Percentiles rank a stretch among this genome's conserved stretches.
These are phyloP conservation scores for Talaromyces verruculosus DNA, from an alignment of 2,329 filamentous ascomycete genomes.

Conservation along the genomic window DNA sequence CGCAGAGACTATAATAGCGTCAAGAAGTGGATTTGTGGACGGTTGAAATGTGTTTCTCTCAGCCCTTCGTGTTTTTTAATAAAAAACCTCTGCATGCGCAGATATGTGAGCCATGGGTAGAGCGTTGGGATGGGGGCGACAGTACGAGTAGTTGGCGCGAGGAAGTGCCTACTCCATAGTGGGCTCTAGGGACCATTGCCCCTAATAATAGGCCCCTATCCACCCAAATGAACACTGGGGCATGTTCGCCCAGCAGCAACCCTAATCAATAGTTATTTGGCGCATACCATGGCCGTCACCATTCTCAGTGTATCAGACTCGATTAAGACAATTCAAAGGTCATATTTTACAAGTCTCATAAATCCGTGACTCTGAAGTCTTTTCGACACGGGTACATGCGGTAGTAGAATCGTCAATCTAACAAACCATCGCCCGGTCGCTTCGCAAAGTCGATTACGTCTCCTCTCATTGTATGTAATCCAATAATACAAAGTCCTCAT, in stretches of 20 bases:
- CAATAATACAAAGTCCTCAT: background rate
- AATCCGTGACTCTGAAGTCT: background rate
- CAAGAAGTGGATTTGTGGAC: background rate
- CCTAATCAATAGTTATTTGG: background rate
- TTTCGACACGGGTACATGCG: background rate
- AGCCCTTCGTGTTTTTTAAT: background rate
- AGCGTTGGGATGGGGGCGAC: background rate
- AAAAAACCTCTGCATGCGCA: background rate
- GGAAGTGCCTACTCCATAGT: background rate
- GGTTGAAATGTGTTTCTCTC: background rate
- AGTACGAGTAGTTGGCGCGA: background rate
- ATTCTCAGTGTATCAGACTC: background rate
- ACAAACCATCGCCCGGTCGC: background rate
- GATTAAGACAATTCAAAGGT: background rate
- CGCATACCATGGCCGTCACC: background rate
- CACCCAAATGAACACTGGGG: background rate
- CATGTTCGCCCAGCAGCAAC: background rate
- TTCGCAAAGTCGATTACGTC: background rate
- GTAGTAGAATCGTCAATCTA: background rate
- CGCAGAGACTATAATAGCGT: background rate
- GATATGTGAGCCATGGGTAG: background rate
- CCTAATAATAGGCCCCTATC: background rate
- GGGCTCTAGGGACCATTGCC: background rate
- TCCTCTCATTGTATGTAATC: background rate
- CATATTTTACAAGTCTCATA: background rate